Percentiles rank a stretch among this genome's conserved stretches.
Evolutionary conservation across 1,284 basidiomycete species (phyloP).

Genomic region (Boletus albobrunnescens): DNA sequence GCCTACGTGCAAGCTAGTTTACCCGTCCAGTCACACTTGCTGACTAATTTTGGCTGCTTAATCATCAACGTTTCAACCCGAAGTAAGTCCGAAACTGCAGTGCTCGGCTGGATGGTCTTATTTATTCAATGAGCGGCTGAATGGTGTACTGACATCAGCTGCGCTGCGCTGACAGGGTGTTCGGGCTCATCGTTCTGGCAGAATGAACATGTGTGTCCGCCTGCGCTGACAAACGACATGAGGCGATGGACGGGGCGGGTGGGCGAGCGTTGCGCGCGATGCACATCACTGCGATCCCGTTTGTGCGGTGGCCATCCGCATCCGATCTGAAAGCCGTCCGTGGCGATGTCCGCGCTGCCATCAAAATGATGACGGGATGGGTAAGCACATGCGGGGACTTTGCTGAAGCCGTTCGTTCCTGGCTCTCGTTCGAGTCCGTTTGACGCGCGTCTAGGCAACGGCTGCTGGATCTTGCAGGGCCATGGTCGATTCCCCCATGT

Average conservation of each 20-base stretch:
- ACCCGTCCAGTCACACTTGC: conserved; percentile 9
- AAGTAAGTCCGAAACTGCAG: background rate
- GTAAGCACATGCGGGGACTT: conserved; percentile 14
- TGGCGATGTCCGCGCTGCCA: conserved; percentile 46
- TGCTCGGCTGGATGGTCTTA: no score
- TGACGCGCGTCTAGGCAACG: conserved; percentile 49
- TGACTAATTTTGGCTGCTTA: conserved; percentile 4
- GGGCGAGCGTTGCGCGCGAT: conserved; percentile 28
- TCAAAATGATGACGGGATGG: conserved; percentile 77
- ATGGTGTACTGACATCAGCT: background rate
- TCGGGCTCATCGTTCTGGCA: conserved; percentile 73
- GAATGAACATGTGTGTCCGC: conserved; percentile 53
- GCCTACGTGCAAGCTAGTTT: conserved; percentile 15
- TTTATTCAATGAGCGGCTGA: no score
- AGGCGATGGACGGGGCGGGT: conserved; percentile 33
- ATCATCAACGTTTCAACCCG: no score
- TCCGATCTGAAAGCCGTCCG: conserved; percentile 17
- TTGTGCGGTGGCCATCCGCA: conserved; percentile 20
- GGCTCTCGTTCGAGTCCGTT: conserved; percentile 65
- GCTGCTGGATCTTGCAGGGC: conserved; percentile 1
- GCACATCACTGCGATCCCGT: conserved; percentile 22
- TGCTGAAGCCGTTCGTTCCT: conserved; percentile 8
- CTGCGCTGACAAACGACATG: conserved; percentile 40
- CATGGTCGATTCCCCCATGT: background rate
- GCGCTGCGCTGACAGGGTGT: conserved; percentile 55